Evolutionary conservation across 805 yeast genomes (phyloP), one percentile per base, ranked within the genome.

Genomic region (Candida xiaguanensis): DNA sequence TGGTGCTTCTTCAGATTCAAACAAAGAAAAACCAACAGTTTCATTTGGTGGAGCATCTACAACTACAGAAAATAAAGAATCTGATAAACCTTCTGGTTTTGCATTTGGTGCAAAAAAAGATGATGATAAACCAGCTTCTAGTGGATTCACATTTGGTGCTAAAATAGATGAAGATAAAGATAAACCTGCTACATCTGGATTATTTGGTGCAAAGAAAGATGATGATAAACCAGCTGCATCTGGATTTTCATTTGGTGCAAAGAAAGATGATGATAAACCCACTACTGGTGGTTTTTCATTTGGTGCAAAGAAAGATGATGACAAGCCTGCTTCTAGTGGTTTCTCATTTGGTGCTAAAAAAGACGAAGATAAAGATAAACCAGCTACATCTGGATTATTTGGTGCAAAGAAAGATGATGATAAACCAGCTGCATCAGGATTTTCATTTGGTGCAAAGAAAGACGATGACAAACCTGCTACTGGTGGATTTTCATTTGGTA

Each of bases 401-500:
- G 55, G 56, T 18, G 41, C 52, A 9, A 53, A 53, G 29, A 41
- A 53, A 16, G 61, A 46, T 23, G 49, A 40, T 23, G 45, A 45
- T 47, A 39, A n/a, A 53, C 43, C 41, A 13, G 20, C 50, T 12
- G 51, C 52, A 7, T 27, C 29, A 2, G 48, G 48, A n/a, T 36
- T 43, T 33, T 35, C 45, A 7, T 46, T 45, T 33, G 56, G 55
- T 11, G 43, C 44, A 17, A 44, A 43, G 22, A 36, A 53, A n/a
- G 42, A 38, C 22, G 53, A 46, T 9, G 45, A 38, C 13, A 48
- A 42, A 31, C 46, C 45, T 7, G 41, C 48, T n/a, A 13, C 50
- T 6, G 56, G 58, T 6, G 56, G 58, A 2, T 53, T 56, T 32
- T 40, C 55, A 3, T 54, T 59, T 42, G 64, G 63, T 11, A 50